A percentile compares a stretch with the other conserved stretches of the same genome.
Conservation (phyloP, 352 stramenopile species). For the Phytophthora fragariae region DNA sequence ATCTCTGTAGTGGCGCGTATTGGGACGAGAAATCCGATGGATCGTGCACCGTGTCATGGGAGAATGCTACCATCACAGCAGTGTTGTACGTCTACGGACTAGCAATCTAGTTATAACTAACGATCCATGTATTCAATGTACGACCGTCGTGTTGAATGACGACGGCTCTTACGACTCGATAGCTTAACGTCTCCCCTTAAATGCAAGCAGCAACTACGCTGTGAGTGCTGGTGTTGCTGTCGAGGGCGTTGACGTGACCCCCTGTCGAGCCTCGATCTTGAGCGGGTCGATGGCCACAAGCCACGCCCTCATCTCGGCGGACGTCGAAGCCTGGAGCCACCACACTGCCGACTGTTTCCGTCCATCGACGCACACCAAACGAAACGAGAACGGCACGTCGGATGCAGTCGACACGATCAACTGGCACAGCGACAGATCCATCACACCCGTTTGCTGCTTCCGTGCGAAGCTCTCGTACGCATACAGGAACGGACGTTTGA, state of each 20-base stretch:
- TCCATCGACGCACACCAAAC: slow-evolving; percentile 59
- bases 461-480: slow-evolving; percentile 73
- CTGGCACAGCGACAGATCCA: slow-evolving; percentile 77
- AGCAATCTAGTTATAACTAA: slow-evolving; percentile 38
- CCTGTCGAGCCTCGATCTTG: slow-evolving; percentile 58
- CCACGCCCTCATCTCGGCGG: slow-evolving; percentile 72
- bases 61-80: slow-evolving; percentile 76
- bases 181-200: not conserved
- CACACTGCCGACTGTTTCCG: slow-evolving; percentile 73
- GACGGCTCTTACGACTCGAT: not conserved
- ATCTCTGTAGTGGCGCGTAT: slow-evolving; percentile 48
- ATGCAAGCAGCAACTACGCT: slow-evolving; percentile 17
- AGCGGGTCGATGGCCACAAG: slow-evolving; percentile 75
- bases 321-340: slow-evolving; percentile 78
- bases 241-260: slow-evolving; percentile 22
- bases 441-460: slow-evolving; percentile 71
- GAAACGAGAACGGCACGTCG: slow-evolving; percentile 72
- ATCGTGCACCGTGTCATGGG: slow-evolving; percentile 76
- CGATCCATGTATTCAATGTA: slow-evolving; percentile 15
- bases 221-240: slow-evolving; percentile 37
- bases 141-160: not conserved
- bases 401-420: slow-evolving; percentile 49
- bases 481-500: slow-evolving; percentile 84
- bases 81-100: slow-evolving; percentile 78
- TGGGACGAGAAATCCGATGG: slow-evolving; percentile 84